Evolutionary conservation across 1,284 basidiomycete species (phyloP).

Genomic region (Cystobasidiaceae sp.): DNA sequence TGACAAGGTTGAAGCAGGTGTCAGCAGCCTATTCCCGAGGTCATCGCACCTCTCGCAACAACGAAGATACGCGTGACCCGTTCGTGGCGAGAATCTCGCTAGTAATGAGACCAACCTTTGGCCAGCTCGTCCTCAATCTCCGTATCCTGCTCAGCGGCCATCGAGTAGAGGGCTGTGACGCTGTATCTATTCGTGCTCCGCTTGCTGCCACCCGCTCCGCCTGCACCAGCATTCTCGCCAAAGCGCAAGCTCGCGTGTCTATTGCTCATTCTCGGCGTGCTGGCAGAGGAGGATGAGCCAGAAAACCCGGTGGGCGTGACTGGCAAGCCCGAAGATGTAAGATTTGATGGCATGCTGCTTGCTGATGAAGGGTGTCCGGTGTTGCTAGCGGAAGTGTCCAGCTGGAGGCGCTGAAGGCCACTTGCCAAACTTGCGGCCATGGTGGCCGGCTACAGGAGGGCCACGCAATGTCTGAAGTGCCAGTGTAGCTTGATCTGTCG

Average conservation of each 20-base stretch:
- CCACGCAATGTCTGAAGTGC: no score
- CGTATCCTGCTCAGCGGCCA: constrained; percentile 97
- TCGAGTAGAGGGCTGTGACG: constrained; percentile 91
- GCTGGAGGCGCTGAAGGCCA: no score
- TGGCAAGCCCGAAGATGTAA: background rate
- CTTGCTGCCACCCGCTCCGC: background rate
- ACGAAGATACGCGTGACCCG: no score
- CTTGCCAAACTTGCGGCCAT: no score
- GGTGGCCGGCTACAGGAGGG: no score
- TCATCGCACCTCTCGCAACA: background rate
- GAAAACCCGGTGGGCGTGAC: constrained; percentile 5
- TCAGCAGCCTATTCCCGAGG: background rate
- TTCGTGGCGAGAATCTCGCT: no score
- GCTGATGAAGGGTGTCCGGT: no score
- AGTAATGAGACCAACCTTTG: constrained; percentile 59
- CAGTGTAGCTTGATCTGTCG: no score
- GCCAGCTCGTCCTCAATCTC: constrained; percentile 98
- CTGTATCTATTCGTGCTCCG: constrained; percentile 78
- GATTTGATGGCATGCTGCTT: constrained; percentile 10
- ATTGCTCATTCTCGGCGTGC: no score
- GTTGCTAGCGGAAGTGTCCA: no score
- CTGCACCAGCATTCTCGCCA: constrained; percentile 4
- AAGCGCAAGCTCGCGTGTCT: constrained; percentile 26
- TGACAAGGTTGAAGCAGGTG: background rate
- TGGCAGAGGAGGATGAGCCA: no score